These are phyloP conservation scores for Asterella californica DNA, from an alignment of 225 moss, liverwort and hornwort genomes.

Conservation along the genomic window DNA sequence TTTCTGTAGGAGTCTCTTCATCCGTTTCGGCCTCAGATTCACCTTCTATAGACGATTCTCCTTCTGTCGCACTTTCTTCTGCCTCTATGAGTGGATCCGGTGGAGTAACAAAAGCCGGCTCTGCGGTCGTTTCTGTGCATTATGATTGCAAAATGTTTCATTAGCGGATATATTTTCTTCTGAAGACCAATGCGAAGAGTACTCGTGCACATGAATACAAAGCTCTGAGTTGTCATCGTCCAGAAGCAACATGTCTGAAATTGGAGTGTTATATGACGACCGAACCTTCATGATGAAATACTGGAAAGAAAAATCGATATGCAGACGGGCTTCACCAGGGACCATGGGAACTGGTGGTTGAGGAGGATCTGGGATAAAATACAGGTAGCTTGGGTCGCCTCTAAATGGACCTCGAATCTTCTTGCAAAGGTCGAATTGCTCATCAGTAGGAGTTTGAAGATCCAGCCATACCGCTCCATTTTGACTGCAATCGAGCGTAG, in stretches of 20 bases:
- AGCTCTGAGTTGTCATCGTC: too few species aligned
- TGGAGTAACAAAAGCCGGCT: constrained; percentile 9
- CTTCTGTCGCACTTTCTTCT: constrained; percentile 6
- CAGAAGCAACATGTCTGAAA: too few species aligned
- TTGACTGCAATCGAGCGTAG: constrained; percentile 49
- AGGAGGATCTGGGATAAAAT: constrained; percentile 69
- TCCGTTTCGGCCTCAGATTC: constrained; percentile 46
- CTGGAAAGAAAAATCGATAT: neutral
- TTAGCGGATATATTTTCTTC: too few species aligned
- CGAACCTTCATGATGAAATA: neutral
- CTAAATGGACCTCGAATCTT: constrained; percentile 78
- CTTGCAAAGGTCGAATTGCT: constrained; percentile 66
- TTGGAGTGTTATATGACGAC: too few species aligned
- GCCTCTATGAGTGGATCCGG: neutral
- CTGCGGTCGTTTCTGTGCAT: neutral
- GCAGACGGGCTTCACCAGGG: constrained; percentile 19
- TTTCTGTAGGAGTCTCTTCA: constrained; percentile 29
- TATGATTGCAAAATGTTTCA: neutral
- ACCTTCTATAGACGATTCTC: constrained; percentile 30
- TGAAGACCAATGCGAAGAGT: too few species aligned
- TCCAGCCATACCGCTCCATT: constrained; percentile 93
- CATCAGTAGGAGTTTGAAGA: constrained; percentile 70
- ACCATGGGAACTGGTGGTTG: constrained; percentile 31
- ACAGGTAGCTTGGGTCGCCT: constrained; percentile 73
- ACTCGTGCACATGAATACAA: too few species aligned